Base-by-base conservation (phyloP, 1,284 basidiomycete species). In the Ustilago curta region DNA sequence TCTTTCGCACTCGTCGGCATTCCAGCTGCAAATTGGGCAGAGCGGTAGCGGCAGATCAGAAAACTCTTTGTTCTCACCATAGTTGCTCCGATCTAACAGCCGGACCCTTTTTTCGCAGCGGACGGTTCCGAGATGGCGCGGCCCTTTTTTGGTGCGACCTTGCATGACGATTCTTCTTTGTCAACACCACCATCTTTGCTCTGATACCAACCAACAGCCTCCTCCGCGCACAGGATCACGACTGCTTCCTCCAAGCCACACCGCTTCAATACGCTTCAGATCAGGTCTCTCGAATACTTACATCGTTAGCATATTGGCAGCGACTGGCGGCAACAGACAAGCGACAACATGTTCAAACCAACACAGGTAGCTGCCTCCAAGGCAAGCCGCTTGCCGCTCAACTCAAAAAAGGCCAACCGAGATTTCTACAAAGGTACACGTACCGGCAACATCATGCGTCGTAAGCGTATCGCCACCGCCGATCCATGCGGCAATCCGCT, bases 371-470 rank as follows among this genome's bases (percentile, higher is more conserved):
- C 74, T 8, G 73, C 59, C 59, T 80, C 78, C 58, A 84, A 84
- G 53, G 83, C 83, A 49, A 78, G 78, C 43, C 75, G 83, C 18
- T 66, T 84, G 40, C 82, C 83, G 31, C 75, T 84, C 52, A 83
- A 53, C 51, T 84, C 82, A 4, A 84, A 84, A 45, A 80, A 79
- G 54, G 83, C 70, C 11, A 84, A 84, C 60, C 80, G 79, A 49
- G 82, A 84, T 56, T 84, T 84, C 59, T 84, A 82, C 78, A 84
- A 84, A 59, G 83, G 83, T 29, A 84, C 83, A 14, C 66, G 83
- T 0, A 81, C 83, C 0, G 81, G 77, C 45, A 84, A 84, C 73
- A 78, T 84, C 53, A 76, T 84, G 76, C 66, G 49, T 14, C 70
- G 83, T 14, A 83, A 83, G 65, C 70, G 83, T 29, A 82, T 84